These are phyloP conservation scores for Pharus latifolius DNA, from an alignment of 176 grass and related monocot species.

Conservation along the genomic window DNA sequence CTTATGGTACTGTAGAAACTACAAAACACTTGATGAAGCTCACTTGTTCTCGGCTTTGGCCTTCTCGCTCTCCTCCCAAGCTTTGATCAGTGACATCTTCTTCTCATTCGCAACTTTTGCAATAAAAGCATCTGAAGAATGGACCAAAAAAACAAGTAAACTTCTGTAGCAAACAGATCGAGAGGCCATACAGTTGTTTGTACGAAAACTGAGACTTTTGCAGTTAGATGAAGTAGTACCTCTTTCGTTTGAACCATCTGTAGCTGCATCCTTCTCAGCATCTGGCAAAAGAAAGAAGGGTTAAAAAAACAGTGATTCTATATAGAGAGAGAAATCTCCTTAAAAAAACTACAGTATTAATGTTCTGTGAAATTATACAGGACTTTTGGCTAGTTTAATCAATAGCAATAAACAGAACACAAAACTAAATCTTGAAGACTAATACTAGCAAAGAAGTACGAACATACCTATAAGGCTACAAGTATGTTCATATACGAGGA, in stretches of 20 bases:
- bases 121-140: slow-evolving; percentile 26
- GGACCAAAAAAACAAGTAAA: neutral
- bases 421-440: too few relatives aligned
- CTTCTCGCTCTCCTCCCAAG: slow-evolving; percentile 75
- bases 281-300: slow-evolving; percentile 11
- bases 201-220: neutral
- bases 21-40: neutral
- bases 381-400: too few relatives aligned
- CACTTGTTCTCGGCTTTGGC: slow-evolving; percentile 59
- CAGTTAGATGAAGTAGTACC: slow-evolving; percentile 13
- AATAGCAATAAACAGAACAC: too few relatives aligned
- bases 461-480: neutral
- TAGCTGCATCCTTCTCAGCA: slow-evolving; percentile 15
- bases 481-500: neutral
- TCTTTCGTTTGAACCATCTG: slow-evolving; percentile 27
- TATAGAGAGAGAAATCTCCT: too few relatives aligned
- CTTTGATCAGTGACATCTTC: slow-evolving; percentile 43
- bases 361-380: too few relatives aligned
- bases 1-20: too few relatives aligned
- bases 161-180: too few relatives aligned
- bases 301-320: too few relatives aligned
- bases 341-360: too few relatives aligned
- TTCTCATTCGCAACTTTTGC: slow-evolving; percentile 35
- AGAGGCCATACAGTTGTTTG: neutral
- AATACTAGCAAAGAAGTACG: neutral